Evolutionary conservation across 2,329 filamentous ascomycete genomes (phyloP), one percentile per base, ranked within the genome.

Genomic region (Fusarium begoniae): DNA sequence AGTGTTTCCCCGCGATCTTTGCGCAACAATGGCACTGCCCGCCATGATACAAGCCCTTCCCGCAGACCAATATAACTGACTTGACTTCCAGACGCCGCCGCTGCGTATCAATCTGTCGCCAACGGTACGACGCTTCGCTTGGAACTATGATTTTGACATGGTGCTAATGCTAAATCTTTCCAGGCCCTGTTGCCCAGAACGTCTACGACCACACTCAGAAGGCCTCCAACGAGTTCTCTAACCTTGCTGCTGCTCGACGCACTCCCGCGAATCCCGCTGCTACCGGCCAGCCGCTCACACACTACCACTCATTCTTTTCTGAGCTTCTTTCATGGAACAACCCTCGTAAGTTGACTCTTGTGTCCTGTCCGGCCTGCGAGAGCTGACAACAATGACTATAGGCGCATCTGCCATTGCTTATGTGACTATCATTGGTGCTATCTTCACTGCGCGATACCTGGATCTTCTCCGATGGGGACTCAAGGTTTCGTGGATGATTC

Each of bases 261-360:
- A 88, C 88, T 56, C 89, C 89, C 62, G 74, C 82, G 57, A 83
- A 84, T 66, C 85, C 85, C 40, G 85, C 89, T 77, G 89, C 88
- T 70, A 90, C 88, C 53, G 89, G 89, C 77, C 89, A 92, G 81
- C 87, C 88, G 57, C 82, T 92, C 79, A 92, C 90, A 67, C 90
- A 92, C 82, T 93, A 92, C 81, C 90, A 93, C 84, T 92, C 90
- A 22, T 90, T 92, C 83, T 93, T 93, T 83, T 88, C 87, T 57
- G 90, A 91, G 81, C 86, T 93, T 65, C 85, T 93, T 70, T 92
- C 90, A 75, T 93, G 91, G 90, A 87, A 91, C 80, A 90, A 91
- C 81, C 90, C 90, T 80, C 88, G 90, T 90, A 86, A 79, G 88
- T 85, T 32, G 37, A 70, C 43, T 40, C 53, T 28, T 47, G 32